A percentile compares a stretch with the other conserved stretches of the same genome.
phyloP scores from a whole-genome alignment of 164 flowering plant genomes.

The Magnolia sinica region DNA sequence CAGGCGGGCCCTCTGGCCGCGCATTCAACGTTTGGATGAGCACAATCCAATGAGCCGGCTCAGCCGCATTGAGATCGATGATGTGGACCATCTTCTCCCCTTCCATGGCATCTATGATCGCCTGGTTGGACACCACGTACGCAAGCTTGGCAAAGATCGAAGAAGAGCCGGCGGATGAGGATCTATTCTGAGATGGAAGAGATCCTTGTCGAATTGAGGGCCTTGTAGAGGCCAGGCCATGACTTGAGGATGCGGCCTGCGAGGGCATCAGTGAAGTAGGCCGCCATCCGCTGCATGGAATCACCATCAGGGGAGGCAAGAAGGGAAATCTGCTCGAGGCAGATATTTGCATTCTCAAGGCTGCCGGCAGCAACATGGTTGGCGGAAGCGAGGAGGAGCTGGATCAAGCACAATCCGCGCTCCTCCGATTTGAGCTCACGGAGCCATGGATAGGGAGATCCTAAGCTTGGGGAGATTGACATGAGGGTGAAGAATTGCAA shows the following conservation, averaged over 20 bases:
- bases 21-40: slow-evolving; percentile 61
- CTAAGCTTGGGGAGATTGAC: slow-evolving; percentile 49
- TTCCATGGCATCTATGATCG: slow-evolving; percentile 89
- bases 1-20: slow-evolving; percentile 84
- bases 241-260: slow-evolving; percentile 57
- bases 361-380: slow-evolving; percentile 56
- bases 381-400: slow-evolving; percentile 55
- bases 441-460: slow-evolving; percentile 56
- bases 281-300: slow-evolving; percentile 70
- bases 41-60: slow-evolving; percentile 72
- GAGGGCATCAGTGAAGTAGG: slow-evolving; percentile 68
- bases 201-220: slow-evolving; percentile 56
- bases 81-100: slow-evolving; percentile 84
- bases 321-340: slow-evolving; percentile 66
- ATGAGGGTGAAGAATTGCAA: slow-evolving; percentile 50
- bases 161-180: slow-evolving; percentile 48
- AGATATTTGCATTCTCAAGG: slow-evolving; percentile 60
- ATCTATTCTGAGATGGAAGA: slow-evolving; percentile 38
- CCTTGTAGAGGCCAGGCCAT: slow-evolving; percentile 69
- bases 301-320: slow-evolving; percentile 73
- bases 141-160: slow-evolving; percentile 69
- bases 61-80: slow-evolving; percentile 59
- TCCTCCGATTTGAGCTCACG: slow-evolving; percentile 72
- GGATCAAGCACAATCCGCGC: slow-evolving; percentile 61
- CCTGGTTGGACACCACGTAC: slow-evolving; percentile 63